phyloP scores from a whole-genome alignment of 257 asterid genomes.

The Cynanchum wilfordii region DNA sequence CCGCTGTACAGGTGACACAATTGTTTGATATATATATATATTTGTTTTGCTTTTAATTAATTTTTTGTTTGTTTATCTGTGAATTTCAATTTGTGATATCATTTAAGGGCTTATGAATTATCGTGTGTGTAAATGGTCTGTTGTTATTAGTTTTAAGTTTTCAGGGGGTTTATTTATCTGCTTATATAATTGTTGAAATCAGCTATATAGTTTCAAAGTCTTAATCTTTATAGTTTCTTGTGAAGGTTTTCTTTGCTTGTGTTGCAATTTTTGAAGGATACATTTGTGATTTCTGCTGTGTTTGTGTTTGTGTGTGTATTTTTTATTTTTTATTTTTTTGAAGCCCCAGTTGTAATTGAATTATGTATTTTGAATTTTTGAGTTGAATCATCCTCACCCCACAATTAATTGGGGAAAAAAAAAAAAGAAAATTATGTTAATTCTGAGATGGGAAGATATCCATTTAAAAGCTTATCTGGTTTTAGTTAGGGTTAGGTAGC shows the following conservation, averaged over 20 bases:
- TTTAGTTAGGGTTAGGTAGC: background rate
- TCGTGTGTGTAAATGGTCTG: background rate
- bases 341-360: background rate
- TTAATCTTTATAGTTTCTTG: background rate
- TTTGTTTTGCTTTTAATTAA: background rate
- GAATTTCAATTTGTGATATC: background rate
- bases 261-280: background rate
- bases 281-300: background rate
- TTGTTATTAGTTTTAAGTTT: background rate
- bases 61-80: background rate
- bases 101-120: background rate
- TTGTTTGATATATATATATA: background rate
- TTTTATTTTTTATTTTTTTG: background rate
- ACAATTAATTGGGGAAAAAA: background rate
- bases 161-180: background rate
- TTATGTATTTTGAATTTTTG: background rate
- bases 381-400: background rate
- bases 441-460: background rate
- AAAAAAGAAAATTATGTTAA: background rate
- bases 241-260: background rate
- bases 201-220: background rate
- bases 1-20: conserved; percentile 38
- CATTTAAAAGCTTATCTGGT: background rate
- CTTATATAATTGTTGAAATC: background rate
- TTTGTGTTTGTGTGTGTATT: too few species aligned